A percentile compares a stretch with the other conserved stretches of the same genome.
Evolutionary conservation across 176 grass and related monocot genomes (phyloP).

Genomic region (maize (Zea mays)): Zm-B73-REFERENCE-NAM-5.0 NC_050097.1:19658501-19659000

Average conservation of each 20-base stretch:
- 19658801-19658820: conserved; percentile 37
- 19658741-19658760: conserved; percentile 57
- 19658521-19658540: conserved; percentile 44
- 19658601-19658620: conserved; percentile 43
- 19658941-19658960: conserved; percentile 7
- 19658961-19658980: conserved; percentile 22
- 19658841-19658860: conserved; percentile 27
- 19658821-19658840: conserved; percentile 40
- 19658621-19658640: conserved; percentile 48
- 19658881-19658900: conserved; percentile 37
- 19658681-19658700: conserved; percentile 73
- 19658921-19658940: background rate
- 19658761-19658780: conserved; percentile 61
- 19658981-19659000: conserved; percentile 14
- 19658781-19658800: conserved; percentile 43
- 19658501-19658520: conserved; percentile 38
- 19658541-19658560: conserved; percentile 46
- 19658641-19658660: conserved; percentile 38
- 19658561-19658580: conserved; percentile 32
- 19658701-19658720: conserved; percentile 59
- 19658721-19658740: conserved; percentile 32
- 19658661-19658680: conserved; percentile 71
- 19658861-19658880: conserved; percentile 42
- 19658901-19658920: background rate
- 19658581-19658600: conserved; percentile 43